These are phyloP conservation scores for Psilocybe cubensis DNA, from an alignment of 768 basidiomycete species.

Conservation along the genomic window DNA sequence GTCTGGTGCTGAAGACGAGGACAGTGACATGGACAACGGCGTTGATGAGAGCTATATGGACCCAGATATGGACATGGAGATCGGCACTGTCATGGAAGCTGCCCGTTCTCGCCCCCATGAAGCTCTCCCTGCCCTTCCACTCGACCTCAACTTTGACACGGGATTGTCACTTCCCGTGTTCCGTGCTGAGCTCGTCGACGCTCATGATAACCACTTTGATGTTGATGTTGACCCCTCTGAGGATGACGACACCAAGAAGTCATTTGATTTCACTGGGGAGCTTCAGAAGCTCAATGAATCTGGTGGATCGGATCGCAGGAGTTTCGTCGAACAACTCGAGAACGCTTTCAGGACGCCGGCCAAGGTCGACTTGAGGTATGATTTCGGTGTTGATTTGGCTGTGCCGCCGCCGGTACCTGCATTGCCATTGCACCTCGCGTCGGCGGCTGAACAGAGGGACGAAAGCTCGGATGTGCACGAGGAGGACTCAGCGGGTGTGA, in stretches of 20 bases:
- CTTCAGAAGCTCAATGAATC: constrained; percentile 70
- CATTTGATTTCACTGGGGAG: constrained; percentile 86
- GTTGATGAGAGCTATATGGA: not conserved
- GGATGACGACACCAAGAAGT: constrained; percentile 75
- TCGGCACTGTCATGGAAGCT: constrained; percentile 5
- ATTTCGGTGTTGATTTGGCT: constrained; percentile 39
- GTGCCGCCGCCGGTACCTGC: constrained; percentile 56
- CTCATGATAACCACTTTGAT: constrained; percentile 17
- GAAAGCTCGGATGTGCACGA: constrained; percentile 6
- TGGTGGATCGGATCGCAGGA: constrained; percentile 66
- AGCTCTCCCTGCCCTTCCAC: constrained; percentile 4
- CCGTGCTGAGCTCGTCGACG: constrained; percentile 37
- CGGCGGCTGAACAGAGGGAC: not conserved
- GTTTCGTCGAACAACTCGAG: constrained; percentile 85
- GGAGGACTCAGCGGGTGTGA: constrained; percentile 12
- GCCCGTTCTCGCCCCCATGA: not conserved
- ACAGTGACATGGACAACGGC: not conserved
- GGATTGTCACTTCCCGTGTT: constrained; percentile 21
- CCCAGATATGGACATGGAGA: not conserved
- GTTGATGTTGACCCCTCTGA: constrained; percentile 44
- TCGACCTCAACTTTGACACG: no score
- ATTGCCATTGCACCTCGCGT: constrained; percentile 36
- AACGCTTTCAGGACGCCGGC: constrained; percentile 80
- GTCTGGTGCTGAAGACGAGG: constrained; percentile 24
- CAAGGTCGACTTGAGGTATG: constrained; percentile 60